Base-by-base conservation (phyloP, 129 eudicot species). In the Ambrosia trifida region DNA sequence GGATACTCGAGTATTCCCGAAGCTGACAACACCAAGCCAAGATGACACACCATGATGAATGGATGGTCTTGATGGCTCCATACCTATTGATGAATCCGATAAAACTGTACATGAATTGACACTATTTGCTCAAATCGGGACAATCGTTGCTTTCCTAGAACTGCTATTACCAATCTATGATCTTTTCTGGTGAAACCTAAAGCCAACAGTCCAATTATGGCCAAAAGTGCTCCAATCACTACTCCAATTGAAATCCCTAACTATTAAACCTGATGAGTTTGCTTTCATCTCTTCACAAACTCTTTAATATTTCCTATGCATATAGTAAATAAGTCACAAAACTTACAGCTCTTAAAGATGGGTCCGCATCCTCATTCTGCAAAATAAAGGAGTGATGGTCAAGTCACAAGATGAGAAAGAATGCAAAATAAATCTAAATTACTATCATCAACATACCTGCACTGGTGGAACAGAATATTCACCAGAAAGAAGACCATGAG, bases 231-330 rank as follows among this genome's bases (percentile, higher is more conserved):
- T 71, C 98, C 98, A 45, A 92, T 81, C 11, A 92, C 98, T 11
- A 92, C 95, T 44, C 98, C 98, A 24, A 89, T 92, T 14, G 98
- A 92, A 54, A 92, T 77, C 66, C 98, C 98, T n/a, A 45, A 92
- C 72, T 24, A 92, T 86, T 53, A 92, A 70, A 24, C 96, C 98
- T 10, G 85, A 73, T 74, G 94, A 80, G 51, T 69, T 74, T 7
- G 65, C 88, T 76, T 78, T 80, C 97, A 91, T 91, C 75, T 79
- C 85, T 80, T 47, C 32, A 47, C 44, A 74, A 1, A 28, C 4
- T 3, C 47, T 62, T 73, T 35, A 59, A 14, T 40, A 14, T 65
- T 41, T 14, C 49, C 79, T 72, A 72, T 33, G 68, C 57, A 72
- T n/a, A 51, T n/a, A 54, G n/a, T 31, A 50, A 12, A 18, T 2